phyloP scores from a whole-genome alignment of 1,284 basidiomycete genomes.

The Kwoniella shivajii region DNA sequence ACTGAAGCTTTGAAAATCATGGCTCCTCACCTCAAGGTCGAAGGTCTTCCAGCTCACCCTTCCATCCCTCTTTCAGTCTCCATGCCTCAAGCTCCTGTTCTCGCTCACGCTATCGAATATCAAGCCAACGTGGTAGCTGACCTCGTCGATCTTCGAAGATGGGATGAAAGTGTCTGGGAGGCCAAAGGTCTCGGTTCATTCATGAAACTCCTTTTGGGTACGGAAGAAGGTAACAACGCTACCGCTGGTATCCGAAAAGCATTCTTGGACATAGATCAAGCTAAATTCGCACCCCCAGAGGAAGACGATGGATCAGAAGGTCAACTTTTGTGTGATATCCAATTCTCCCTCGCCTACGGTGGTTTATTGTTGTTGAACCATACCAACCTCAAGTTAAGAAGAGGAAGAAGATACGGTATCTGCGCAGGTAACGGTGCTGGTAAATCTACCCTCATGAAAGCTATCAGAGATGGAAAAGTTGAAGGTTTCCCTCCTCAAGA shows the following conservation, averaged over 20 bases:
- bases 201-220: constrained; percentile 59
- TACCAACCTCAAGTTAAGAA: constrained; percentile 85
- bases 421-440: constrained; percentile 94
- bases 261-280: constrained; percentile 78
- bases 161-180: constrained; percentile 71
- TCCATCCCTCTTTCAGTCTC: constrained; percentile 48
- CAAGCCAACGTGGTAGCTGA: constrained; percentile 74
- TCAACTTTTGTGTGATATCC: constrained; percentile 79
- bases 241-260: constrained; percentile 69
- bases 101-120: constrained; percentile 63
- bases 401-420: constrained; percentile 92
- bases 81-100: constrained; percentile 49
- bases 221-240: constrained; percentile 56
- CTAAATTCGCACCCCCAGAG: constrained; percentile 54
- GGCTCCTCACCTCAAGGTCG: constrained; percentile 64
- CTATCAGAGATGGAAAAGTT: constrained; percentile 90
- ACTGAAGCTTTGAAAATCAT: constrained; percentile 63
- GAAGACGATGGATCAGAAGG: constrained; percentile 75
- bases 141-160: constrained; percentile 69
- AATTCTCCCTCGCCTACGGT: constrained; percentile 97
- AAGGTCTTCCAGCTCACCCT: constrained; percentile 58
- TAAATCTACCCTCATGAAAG: constrained; percentile 95
- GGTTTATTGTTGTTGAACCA: constrained; percentile 94
- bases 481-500: constrained; percentile 93
- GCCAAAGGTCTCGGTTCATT: constrained; percentile 68